Evolutionary conservation across 1,284 basidiomycete genomes (phyloP).

Genomic region (Cryptococcus maquisensis): DNA sequence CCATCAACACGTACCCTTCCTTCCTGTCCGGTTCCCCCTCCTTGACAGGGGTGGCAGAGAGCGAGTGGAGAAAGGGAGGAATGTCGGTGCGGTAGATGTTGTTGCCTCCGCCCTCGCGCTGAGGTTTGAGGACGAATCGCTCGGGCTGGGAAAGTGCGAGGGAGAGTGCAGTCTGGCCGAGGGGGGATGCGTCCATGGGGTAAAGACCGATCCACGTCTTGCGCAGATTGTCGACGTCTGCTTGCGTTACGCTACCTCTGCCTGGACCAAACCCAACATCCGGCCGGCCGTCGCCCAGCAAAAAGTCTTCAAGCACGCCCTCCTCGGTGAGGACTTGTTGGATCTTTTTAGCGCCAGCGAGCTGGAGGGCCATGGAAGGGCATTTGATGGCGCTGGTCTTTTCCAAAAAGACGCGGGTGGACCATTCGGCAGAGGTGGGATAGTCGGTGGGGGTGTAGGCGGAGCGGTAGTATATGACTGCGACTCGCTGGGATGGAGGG

Average conservation of each 20-base stretch:
- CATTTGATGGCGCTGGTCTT: conserved; percentile 84
- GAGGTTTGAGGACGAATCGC: conserved; percentile 84
- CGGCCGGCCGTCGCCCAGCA: conserved; percentile 45
- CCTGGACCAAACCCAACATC: conserved; percentile 47
- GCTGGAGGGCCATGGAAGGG: conserved; percentile 82
- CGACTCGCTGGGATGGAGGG: conserved; percentile 60
- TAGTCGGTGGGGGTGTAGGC: conserved; percentile 87
- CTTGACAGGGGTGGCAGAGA: conserved; percentile 55
- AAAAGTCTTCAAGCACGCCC: conserved; percentile 69
- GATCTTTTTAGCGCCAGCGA: conserved; percentile 93
- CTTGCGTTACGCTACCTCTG: conserved; percentile 45
- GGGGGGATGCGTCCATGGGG: conserved; percentile 51
- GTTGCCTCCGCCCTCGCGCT: conserved; percentile 95
- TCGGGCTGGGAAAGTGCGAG: conserved; percentile 57
- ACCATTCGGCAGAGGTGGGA: conserved; percentile 60
- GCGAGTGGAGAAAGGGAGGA: conserved; percentile 64
- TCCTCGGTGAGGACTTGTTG: conserved; percentile 81
- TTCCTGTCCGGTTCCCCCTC: conserved; percentile 29
- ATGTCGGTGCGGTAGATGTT: conserved; percentile 88
- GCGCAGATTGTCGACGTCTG: conserved; percentile 56
- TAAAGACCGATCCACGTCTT: conserved; percentile 77
- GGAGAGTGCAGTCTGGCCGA: conserved; percentile 52
- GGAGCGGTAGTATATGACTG: conserved; percentile 79
- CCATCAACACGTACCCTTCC: conserved; percentile 88
- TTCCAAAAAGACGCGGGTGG: conserved; percentile 71